These are phyloP conservation scores for Plasmodium billcollinsi DNA, from an alignment of 169 alveolate species.

Conservation along the genomic window DNA sequence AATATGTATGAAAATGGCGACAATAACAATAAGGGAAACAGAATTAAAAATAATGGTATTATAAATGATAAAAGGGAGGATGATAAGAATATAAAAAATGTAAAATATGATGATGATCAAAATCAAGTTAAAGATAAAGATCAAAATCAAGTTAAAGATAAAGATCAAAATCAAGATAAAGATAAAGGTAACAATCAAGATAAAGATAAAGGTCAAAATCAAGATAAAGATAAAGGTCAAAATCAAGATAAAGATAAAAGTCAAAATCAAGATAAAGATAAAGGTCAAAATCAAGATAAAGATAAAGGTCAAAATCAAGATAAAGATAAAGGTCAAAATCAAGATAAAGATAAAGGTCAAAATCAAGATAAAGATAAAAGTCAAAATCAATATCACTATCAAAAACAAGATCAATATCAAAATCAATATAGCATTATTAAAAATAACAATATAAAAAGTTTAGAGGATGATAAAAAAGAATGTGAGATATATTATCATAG, in stretches of 20 bases:
- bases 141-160: too few relatives aligned
- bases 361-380: too few relatives aligned
- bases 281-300: background rate
- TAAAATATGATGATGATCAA: background rate
- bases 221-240: background rate
- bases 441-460: too few relatives aligned
- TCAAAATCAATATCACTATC: too few relatives aligned
- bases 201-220: background rate
- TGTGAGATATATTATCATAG: too few relatives aligned
- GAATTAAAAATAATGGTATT: background rate
- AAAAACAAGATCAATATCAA: background rate
- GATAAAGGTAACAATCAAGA: too few relatives aligned
- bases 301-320: too few relatives aligned
- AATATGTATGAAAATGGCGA: background rate
- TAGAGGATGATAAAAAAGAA: too few relatives aligned
- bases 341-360: too few relatives aligned
- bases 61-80: background rate
- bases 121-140: conserved; percentile 1
- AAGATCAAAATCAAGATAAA: too few relatives aligned
- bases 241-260: background rate
- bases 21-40: background rate
- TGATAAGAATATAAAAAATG: background rate
- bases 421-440: background rate
- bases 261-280: background rate
- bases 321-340: too few relatives aligned